phyloP scores from a whole-genome alignment of 2,329 filamentous ascomycete species.

The Trichoderma harzianum region DNA sequence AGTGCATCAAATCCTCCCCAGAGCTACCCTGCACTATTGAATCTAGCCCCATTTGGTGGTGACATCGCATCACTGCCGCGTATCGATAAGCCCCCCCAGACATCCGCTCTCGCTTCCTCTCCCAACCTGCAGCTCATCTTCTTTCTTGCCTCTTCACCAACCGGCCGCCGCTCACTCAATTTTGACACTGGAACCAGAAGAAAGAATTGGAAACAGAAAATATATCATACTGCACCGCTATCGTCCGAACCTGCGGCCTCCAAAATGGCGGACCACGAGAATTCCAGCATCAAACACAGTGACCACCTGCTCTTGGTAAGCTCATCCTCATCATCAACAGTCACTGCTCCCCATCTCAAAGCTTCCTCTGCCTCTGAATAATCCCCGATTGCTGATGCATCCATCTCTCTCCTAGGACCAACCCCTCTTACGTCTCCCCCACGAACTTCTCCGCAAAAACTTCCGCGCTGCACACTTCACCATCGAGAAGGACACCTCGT shows the following conservation, averaged over 20 bases:
- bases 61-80: constrained; percentile 1
- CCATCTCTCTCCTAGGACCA: constrained; percentile 63
- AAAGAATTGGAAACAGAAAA: background rate
- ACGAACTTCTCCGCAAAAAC: constrained; percentile 90
- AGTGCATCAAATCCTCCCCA: background rate
- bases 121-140: background rate
- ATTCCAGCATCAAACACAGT: constrained; percentile 68
- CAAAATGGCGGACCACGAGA: constrained; percentile 57
- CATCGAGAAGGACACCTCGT: constrained; percentile 67
- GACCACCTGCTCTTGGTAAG: constrained; percentile 69
- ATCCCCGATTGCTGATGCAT: background rate
- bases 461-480: constrained; percentile 80
- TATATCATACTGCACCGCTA: background rate
- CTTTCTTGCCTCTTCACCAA: background rate
- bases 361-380: background rate
- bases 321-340: background rate
- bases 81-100: constrained; percentile 8
- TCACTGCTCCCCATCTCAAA: constrained; percentile 8
- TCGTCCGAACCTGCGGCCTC: background rate
- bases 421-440: constrained; percentile 85
- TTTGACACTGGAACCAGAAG: background rate
- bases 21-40: background rate
- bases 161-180: background rate
- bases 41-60: background rate
- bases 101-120: background rate